A percentile compares a stretch with the other conserved stretches of the same genome.
These are phyloP conservation scores for Sporodiniella umbellata DNA, from an alignment of 371 early-diverging fungal genomes.

Conservation along the genomic window DNA sequence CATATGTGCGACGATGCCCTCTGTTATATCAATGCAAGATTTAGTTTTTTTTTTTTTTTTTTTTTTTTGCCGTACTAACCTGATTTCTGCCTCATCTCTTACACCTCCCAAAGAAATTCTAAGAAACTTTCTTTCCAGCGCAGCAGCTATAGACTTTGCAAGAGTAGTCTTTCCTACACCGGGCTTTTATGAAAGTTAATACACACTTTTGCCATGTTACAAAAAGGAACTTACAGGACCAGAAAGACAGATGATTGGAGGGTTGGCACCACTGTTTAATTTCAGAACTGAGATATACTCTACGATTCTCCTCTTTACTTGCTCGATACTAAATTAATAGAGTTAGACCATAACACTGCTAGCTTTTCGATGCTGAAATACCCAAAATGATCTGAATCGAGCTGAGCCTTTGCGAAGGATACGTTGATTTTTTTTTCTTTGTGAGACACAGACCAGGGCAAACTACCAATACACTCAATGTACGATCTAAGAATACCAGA, in stretches of 20 bases:
- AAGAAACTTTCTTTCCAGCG: slow-evolving; percentile 77
- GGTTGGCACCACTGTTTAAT: slow-evolving; percentile 64
- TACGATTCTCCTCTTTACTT: slow-evolving; percentile 79
- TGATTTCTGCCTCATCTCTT: slow-evolving; percentile 85
- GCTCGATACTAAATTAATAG: slow-evolving; percentile 50
- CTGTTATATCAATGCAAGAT: slow-evolving; percentile 4
- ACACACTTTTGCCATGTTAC: background rate
- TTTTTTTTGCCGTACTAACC: slow-evolving; percentile 37
- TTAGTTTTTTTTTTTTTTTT: too few relatives aligned
- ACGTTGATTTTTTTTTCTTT: slow-evolving; percentile 56
- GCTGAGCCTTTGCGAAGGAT: slow-evolving; percentile 52
- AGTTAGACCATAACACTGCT: too few relatives aligned
- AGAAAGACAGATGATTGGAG: slow-evolving; percentile 79
- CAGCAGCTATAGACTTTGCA: slow-evolving; percentile 73
- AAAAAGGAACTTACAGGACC: slow-evolving; percentile 48
- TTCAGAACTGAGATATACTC: slow-evolving; percentile 84
- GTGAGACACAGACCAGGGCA: slow-evolving; percentile 65
- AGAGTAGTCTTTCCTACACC: slow-evolving; percentile 85
- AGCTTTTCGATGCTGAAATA: too few relatives aligned
- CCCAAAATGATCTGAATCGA: slow-evolving; percentile 83
- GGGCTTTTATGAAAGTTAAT: slow-evolving; percentile 33
- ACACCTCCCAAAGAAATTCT: slow-evolving; percentile 86
- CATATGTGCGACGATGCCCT: slow-evolving; percentile 88
- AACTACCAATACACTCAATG: slow-evolving; percentile 70
- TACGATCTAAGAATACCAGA: slow-evolving; percentile 76